These are phyloP conservation scores for Fraxinus cuspidata DNA, from an alignment of 257 asterid genomes.

Conservation along the genomic window DNA sequence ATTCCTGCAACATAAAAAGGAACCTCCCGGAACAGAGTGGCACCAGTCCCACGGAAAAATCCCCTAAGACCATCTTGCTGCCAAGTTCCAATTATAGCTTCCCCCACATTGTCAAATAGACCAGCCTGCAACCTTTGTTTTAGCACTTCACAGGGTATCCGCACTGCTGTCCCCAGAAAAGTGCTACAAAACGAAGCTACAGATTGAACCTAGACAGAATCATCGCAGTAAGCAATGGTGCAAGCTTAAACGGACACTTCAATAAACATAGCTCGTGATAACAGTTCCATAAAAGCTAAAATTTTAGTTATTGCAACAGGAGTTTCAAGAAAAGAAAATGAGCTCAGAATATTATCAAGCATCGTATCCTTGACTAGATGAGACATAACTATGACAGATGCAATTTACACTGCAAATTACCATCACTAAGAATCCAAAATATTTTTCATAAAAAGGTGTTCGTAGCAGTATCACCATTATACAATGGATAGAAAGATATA, in stretches of 20 bases:
- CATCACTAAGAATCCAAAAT: constrained; percentile 3
- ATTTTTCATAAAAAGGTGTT: not conserved
- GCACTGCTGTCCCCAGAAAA: constrained; percentile 82
- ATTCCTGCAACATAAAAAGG: constrained; percentile 96
- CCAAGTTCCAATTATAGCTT: constrained; percentile 84
- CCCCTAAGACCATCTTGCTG: constrained; percentile 83
- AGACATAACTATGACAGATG: not conserved
- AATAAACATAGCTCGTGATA: not conserved
- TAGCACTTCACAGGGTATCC: constrained; percentile 93
- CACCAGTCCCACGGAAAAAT: constrained; percentile 97
- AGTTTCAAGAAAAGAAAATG: not conserved
- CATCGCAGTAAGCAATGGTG: constrained; percentile 9
- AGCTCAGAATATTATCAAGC: not conserved
- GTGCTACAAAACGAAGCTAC: constrained; percentile 88
- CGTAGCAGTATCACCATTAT: not conserved
- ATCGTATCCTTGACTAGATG: not conserved
- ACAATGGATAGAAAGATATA: not conserved
- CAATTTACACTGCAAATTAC: not conserved
- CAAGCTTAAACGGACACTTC: constrained; percentile 1
- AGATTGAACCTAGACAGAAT: constrained; percentile 71
- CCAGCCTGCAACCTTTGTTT: constrained; percentile 97
- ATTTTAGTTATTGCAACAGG: not conserved
- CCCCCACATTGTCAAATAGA: constrained; percentile 73
- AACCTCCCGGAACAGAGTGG: constrained; percentile 87
- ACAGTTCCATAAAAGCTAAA: constrained; percentile 1